phyloP scores from a whole-genome alignment of 2,329 filamentous ascomycete species.

The Zymoseptoria crescenta region DNA sequence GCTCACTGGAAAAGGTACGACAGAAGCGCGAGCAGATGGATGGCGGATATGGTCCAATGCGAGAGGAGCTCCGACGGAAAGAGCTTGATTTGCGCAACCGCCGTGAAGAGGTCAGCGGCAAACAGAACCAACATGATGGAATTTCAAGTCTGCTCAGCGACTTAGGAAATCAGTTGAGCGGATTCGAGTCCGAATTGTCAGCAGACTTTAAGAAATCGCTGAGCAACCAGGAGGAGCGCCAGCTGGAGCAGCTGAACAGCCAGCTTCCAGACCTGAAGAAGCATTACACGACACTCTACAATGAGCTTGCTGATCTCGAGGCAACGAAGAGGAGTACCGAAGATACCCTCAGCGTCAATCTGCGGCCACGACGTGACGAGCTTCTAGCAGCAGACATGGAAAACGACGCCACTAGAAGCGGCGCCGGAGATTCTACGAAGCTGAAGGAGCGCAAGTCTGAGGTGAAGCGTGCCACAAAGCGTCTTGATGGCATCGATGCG shows the following conservation, averaged over 20 bases:
- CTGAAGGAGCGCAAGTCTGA: constrained; percentile 74
- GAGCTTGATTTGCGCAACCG: constrained; percentile 66
- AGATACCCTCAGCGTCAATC: constrained; percentile 78
- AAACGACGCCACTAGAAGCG: constrained; percentile 42
- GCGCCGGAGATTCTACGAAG: constrained; percentile 51
- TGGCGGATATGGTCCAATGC: constrained; percentile 71
- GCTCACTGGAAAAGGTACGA: constrained; percentile 74
- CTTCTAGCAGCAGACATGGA: constrained; percentile 71
- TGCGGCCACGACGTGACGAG: constrained; percentile 80
- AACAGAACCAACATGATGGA: constrained; percentile 55
- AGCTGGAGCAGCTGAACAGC: constrained; percentile 63
- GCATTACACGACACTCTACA: constrained; percentile 68
- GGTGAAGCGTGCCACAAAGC: constrained; percentile 66
- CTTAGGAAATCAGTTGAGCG: constrained; percentile 64
- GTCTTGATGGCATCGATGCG: constrained; percentile 56
- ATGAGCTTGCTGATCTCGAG: constrained; percentile 68
- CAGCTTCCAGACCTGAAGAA: constrained; percentile 66
- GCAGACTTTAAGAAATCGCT: constrained; percentile 91
- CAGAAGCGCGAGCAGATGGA: constrained; percentile 71
- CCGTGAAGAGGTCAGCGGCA: constrained; percentile 64
- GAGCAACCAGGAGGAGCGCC: constrained; percentile 70
- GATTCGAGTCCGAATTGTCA: constrained; percentile 70
- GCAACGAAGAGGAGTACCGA: constrained; percentile 75
- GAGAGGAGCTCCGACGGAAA: constrained; percentile 68
- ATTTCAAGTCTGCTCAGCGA: constrained; percentile 53